Evolutionary conservation across 208 protist species (phyloP).

Genomic region (Acanthamoeba quina): DNA sequence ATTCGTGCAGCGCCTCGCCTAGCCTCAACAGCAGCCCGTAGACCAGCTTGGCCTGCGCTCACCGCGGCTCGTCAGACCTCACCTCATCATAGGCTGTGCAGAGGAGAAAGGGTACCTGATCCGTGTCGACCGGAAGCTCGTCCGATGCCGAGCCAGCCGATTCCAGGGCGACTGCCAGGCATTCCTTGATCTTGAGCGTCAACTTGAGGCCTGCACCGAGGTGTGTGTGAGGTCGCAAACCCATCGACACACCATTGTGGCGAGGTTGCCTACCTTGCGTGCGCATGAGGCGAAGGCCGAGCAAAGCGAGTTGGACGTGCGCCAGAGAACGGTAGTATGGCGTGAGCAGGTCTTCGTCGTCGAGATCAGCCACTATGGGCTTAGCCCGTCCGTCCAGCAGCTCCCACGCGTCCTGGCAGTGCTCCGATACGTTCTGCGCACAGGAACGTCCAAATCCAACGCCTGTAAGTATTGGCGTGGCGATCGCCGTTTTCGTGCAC

Average conservation of each 20-base stretch:
- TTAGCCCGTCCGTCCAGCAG: constrained; percentile 6
- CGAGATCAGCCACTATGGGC: background rate
- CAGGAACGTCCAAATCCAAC: background rate
- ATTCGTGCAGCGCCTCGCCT: background rate
- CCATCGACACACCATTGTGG: background rate
- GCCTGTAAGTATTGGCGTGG: background rate
- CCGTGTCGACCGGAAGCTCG: background rate
- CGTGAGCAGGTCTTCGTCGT: background rate
- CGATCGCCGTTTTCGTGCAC: background rate
- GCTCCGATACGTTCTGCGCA: background rate
- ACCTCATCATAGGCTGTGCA: background rate
- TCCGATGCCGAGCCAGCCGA: background rate
- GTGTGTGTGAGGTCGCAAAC: background rate
- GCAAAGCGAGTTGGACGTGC: background rate
- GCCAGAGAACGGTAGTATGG: background rate
- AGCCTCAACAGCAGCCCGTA: background rate
- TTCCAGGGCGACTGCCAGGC: background rate
- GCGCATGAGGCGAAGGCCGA: background rate
- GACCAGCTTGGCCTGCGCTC: background rate
- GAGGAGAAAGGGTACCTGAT: background rate
- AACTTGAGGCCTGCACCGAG: constrained; percentile 4
- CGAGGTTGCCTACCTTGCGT: background rate
- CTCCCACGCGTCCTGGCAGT: constrained; percentile 13
- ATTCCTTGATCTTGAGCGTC: constrained; percentile 46
- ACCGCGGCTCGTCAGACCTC: background rate